Conservation (phyloP, 2,329 filamentous ascomycete genomes). For the Aquanectria penicillioides region DNA sequence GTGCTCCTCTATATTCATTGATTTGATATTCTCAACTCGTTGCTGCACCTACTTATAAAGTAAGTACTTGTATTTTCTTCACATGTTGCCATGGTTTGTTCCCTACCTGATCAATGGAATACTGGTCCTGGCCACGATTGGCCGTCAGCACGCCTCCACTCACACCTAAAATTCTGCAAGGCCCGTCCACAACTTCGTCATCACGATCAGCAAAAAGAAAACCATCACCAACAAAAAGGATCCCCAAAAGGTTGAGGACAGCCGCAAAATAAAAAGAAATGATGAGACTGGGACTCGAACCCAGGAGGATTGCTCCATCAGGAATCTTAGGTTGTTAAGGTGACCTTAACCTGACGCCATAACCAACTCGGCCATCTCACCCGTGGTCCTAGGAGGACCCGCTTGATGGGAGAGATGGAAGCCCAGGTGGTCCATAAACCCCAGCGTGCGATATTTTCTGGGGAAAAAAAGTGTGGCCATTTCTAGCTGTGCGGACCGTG, state of each 20-base stretch:
- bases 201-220: neutral
- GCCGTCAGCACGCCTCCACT: too few relatives aligned
- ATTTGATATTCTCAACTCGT: too few relatives aligned
- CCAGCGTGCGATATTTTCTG: neutral
- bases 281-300: constrained; percentile 37
- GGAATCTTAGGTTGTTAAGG: constrained; percentile 32
- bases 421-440: constrained; percentile 15
- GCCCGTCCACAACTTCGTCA: too few relatives aligned
- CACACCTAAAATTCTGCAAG: too few relatives aligned
- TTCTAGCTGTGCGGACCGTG: too few relatives aligned
- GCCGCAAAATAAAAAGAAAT: constrained; percentile 12
- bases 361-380: constrained; percentile 38
- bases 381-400: constrained; percentile 20
- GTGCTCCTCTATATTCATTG: too few relatives aligned
- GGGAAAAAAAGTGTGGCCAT: too few relatives aligned
- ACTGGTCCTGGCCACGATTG: too few relatives aligned
- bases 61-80: too few relatives aligned
- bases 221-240: neutral
- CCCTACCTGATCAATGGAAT: too few relatives aligned
- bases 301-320: constrained; percentile 37
- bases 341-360: constrained; percentile 36
- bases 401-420: constrained; percentile 14
- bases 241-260: neutral
- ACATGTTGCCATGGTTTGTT: too few relatives aligned
- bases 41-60: too few relatives aligned